Evolutionary conservation across 139 green algal genomes (phyloP).

Genomic region (Chlorella sp.): DNA sequence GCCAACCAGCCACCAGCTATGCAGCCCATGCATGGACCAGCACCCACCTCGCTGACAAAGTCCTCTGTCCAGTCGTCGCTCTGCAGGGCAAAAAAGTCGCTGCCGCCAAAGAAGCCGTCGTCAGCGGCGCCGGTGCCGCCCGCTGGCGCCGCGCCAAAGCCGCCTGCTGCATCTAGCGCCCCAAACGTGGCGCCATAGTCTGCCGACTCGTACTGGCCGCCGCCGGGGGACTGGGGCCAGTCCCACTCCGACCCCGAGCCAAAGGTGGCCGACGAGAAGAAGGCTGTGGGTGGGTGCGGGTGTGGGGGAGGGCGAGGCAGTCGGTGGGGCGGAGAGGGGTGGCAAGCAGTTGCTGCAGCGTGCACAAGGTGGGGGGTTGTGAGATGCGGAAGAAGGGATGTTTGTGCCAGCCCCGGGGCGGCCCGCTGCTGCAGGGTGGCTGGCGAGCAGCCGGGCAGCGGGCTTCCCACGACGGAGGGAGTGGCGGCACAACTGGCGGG

Average conservation of each 20-base stretch:
- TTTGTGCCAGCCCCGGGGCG: not conserved
- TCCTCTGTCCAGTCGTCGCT: constrained; percentile 19
- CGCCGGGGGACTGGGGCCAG: not conserved
- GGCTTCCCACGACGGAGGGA: not conserved
- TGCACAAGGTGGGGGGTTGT: not conserved
- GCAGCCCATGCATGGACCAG: too few relatives aligned
- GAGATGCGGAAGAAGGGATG: not conserved
- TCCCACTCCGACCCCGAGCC: not conserved
- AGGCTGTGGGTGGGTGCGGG: too few relatives aligned
- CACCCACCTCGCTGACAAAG: constrained; percentile 30
- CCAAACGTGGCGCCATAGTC: not conserved
- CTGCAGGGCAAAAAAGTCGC: constrained; percentile 3
- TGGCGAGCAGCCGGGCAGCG: not conserved
- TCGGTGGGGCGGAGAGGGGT: too few relatives aligned
- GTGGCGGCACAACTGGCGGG: constrained; percentile 12
- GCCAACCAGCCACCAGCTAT: too few relatives aligned
- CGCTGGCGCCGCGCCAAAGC: too few relatives aligned
- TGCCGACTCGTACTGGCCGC: not conserved
- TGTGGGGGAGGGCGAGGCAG: too few relatives aligned
- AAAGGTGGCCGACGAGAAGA: too few relatives aligned
- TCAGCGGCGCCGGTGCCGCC: not conserved
- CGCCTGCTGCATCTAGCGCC: too few relatives aligned
- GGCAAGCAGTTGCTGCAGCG: not conserved
- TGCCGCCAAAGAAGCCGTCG: not conserved
- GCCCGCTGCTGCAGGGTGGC: not conserved